A percentile compares a stretch with the other conserved stretches of the same genome.
phyloP scores from a whole-genome alignment of 192 early-diverging fungal species.

The Backusella sp. region DNA sequence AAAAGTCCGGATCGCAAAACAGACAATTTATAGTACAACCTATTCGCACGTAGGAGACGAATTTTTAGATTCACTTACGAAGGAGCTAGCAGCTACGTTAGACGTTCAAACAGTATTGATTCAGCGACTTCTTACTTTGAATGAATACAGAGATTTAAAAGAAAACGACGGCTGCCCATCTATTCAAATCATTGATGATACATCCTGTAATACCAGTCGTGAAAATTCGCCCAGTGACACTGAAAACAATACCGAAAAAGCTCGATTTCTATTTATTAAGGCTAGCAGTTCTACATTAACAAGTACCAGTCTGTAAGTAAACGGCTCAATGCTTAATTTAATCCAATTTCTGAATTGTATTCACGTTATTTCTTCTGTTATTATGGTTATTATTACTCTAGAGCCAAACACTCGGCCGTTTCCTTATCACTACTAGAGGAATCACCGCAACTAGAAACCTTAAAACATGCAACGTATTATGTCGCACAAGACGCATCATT shows the following conservation, averaged over 20 bases:
- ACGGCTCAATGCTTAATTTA: background rate
- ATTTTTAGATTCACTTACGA: conserved; percentile 24
- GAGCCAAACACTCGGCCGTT: background rate
- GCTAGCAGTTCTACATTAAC: background rate
- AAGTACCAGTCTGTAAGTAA: background rate
- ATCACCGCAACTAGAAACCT: conserved; percentile 8
- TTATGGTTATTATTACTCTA: background rate
- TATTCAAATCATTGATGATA: background rate
- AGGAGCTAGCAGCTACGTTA: conserved; percentile 14
- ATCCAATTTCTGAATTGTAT: background rate
- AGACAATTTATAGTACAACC: conserved; percentile 19
- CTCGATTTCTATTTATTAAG: conserved; percentile 9
- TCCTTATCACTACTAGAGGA: conserved; percentile 14
- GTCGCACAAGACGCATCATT: background rate
- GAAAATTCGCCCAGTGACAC: background rate
- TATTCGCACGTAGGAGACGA: conserved; percentile 18
- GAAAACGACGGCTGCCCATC: conserved; percentile 11
- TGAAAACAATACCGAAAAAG: background rate
- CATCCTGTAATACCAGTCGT: background rate
- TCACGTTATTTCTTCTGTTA: background rate
- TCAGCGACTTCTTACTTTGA: conserved; percentile 17
- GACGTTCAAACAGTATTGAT: conserved; percentile 23
- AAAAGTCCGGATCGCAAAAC: conserved; percentile 6
- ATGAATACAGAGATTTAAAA: conserved; percentile 17
- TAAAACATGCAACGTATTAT: conserved; percentile 2